These are phyloP conservation scores for Pezicula carpinea DNA, from an alignment of 2,329 filamentous ascomycete species.

Conservation along the genomic window DNA sequence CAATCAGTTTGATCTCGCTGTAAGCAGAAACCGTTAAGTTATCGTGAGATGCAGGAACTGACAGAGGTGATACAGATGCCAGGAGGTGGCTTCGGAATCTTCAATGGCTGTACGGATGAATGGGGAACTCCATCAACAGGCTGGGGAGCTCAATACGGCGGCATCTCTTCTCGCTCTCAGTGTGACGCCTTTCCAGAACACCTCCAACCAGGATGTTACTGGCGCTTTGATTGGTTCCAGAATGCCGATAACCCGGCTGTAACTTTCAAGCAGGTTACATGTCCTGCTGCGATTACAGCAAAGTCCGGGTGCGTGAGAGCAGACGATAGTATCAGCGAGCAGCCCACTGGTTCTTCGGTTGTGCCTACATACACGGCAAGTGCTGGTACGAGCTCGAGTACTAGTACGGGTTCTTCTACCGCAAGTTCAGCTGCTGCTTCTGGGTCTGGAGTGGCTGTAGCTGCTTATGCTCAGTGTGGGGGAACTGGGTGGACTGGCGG, in stretches of 20 bases:
- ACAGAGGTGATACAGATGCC: constrained; percentile 35
- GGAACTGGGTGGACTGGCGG: too few relatives aligned
- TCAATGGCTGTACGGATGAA: constrained; percentile 46
- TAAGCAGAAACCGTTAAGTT: constrained; percentile 8
- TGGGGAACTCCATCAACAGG: constrained; percentile 37
- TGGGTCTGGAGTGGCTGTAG: too few relatives aligned
- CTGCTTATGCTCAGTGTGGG: too few relatives aligned
- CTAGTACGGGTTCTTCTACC: background rate
- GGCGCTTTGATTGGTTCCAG: constrained; percentile 49
- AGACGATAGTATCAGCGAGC: background rate
- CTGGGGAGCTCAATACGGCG: constrained; percentile 44
- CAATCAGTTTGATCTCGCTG: constrained; percentile 54
- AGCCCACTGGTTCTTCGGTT: background rate
- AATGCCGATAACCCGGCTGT: constrained; percentile 42
- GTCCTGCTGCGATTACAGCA: constrained; percentile 38
- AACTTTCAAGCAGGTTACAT: constrained; percentile 39
- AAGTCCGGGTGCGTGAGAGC: constrained; percentile 33
- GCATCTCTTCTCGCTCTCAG: constrained; percentile 35
- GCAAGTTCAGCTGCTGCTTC: too few relatives aligned
- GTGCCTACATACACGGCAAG: background rate
- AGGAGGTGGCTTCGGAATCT: constrained; percentile 52
- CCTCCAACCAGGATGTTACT: constrained; percentile 42
- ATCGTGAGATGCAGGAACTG: background rate
- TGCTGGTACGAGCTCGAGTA: background rate
- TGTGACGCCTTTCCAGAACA: constrained; percentile 38